Base-by-base conservation (phyloP, 345 rosid species). In the Lumnitzera racemosa region DNA sequence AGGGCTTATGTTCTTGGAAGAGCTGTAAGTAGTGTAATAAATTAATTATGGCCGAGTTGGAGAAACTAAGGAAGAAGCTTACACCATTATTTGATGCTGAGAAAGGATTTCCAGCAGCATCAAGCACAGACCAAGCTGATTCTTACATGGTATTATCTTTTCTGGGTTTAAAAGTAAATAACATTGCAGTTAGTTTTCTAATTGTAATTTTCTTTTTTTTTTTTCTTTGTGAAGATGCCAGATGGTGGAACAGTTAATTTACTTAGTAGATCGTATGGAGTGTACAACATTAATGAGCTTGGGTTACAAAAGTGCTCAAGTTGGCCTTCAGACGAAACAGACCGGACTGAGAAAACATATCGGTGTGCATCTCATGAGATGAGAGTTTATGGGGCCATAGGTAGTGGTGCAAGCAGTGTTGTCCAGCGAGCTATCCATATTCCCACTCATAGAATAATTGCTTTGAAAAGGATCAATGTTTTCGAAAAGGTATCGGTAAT, bases 361-460 rank as follows among this genome's bases (percentile, higher is more conserved):
- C 79, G 72, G 53, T 89, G 96, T 81, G 98, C 96, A 58, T 92
- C 98, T 10, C 76, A 81, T 55, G 98, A 92, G 76, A 92, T 92
- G 98, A 74, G 88, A 62, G 74, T 82, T 63, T 92, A 83, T 58
- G 98, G 98, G 64, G 88, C 96, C 55, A 92, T 92, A 54, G 96
- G 98, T 24, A 89, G 89, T 56, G 96, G 96, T 49, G 98, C 98
- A 24, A 92, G 98, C 73, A 92, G 98, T 49, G 94, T 92, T 61
- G 98, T 92, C 71, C 98, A 84, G 76, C 85, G 98, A 68, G 98
- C 96, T 66, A 80, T 92, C 63, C 98, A 89, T 72, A 80, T 92
- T 51, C 98, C 98, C 3, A 80, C 80, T 15, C 96, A 92, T 53
- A 77, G 85, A 64, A 82, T 89, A 58, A 75, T 92, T n/a, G 96